Evolutionary conservation across 179 eudicot genomes (phyloP), one percentile per base, ranked within the genome.

Genomic region (Monotropa hypopitys): DNA sequence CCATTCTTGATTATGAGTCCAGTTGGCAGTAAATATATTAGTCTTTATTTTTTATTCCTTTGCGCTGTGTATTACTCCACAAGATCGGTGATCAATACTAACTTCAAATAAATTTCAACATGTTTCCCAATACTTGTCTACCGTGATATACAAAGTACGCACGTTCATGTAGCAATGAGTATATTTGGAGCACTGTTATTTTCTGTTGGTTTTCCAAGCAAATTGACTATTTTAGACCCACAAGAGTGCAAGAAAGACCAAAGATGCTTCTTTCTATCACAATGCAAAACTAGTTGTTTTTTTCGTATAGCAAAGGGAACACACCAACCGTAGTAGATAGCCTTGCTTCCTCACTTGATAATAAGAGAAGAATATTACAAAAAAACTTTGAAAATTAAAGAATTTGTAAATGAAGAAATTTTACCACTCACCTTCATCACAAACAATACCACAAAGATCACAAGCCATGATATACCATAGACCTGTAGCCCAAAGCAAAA

Each of bases 381-480:
- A 11, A 59, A 59, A 26, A 59, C 66, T 59, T 28, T 5, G 32
- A 32, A 3, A 59, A 59, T n/a, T n/a, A n/a, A n/a, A n/a, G n/a
- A n/a, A n/a, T n/a, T n/a, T n/a, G n/a, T n/a, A n/a, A n/a, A 4
- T 59, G 66, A 59, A 59, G 66, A 59, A 26, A 59, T 59, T 59
- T 12, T 43, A 51, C 26, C 13, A 30, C 87, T 78, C 62, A 90
- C 99, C 94, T 95, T 95, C 93, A 95, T 86, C 71, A 95, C 90
- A 70, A 89, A 86, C 78, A 93, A 82, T 63, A 93, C 76, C 49
- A 86, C 70, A 66, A 91, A 42, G 66, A 95, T 95, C 77, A 95
- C 97, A 82, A 93, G 82, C 99, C 99, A 95, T 21, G 99, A 95
- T 76, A 89, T 80, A 5, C 97, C 97, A 85, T 95, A 95, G n/a